Conservation (phyloP, 1,284 basidiomycete genomes). For the Mycena citricolor region DNA sequence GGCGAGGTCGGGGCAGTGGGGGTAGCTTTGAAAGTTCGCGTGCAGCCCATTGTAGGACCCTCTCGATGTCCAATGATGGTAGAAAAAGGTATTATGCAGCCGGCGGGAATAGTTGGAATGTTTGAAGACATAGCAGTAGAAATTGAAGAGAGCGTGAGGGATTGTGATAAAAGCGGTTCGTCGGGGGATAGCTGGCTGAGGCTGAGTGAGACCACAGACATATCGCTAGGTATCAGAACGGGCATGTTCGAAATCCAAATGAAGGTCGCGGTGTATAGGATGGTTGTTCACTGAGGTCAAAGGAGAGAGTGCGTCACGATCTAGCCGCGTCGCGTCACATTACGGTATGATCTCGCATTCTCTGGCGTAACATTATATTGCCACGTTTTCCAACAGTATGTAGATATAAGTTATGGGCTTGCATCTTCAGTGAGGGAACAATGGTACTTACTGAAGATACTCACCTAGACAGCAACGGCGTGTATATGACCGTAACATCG, state of each 20-base stretch:
- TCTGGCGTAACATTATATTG: too few relatives aligned
- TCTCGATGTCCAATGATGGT: slow-evolving; percentile 21
- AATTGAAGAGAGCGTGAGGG: slow-evolving; percentile 24
- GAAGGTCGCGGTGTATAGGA: too few relatives aligned
- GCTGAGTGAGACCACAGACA: slow-evolving; percentile 16
- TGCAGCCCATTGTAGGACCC: slow-evolving; percentile 17
- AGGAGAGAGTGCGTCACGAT: too few relatives aligned
- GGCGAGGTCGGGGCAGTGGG: slow-evolving; percentile 53
- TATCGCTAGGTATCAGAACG: slow-evolving; percentile 3
- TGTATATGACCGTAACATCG: slow-evolving; percentile 57
- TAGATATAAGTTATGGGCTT: too few relatives aligned
- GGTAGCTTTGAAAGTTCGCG: slow-evolving; percentile 22
- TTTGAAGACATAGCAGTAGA: slow-evolving; percentile 22
- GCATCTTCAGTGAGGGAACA: too few relatives aligned
- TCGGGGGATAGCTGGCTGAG: slow-evolving; percentile 13
- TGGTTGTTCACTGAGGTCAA: too few relatives aligned
- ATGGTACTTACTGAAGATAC: too few relatives aligned
- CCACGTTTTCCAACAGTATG: too few relatives aligned
- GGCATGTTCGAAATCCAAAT: too few relatives aligned
- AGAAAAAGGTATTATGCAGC: slow-evolving; percentile 22
- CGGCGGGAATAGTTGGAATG: slow-evolving; percentile 22
- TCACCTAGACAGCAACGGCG: slow-evolving; percentile 1
- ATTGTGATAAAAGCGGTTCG: slow-evolving; percentile 22
- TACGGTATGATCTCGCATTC: too few relatives aligned
- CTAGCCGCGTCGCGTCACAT: too few relatives aligned